A percentile compares a stretch with the other conserved stretches of the same genome.
Evolutionary conservation across 2,329 filamentous ascomycete genomes (phyloP).

Genomic region (Aspergillus melleus): DNA sequence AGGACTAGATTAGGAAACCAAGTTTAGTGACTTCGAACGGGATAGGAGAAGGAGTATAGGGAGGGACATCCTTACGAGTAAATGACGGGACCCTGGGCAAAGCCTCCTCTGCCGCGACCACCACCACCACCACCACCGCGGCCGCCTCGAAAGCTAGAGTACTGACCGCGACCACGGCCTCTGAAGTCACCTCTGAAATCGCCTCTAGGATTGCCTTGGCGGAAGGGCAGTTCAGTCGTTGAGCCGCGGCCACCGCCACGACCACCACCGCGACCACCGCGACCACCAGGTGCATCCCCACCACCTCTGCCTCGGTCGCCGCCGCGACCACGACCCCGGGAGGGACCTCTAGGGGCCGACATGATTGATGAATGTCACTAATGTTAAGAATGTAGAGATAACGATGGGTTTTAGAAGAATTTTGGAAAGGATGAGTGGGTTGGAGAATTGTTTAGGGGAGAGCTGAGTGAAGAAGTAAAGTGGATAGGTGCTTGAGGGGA

Average conservation of each 20-base stretch:
- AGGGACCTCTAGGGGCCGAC: conserved; percentile 17
- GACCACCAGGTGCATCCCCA: conserved; percentile 17
- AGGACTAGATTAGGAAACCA: conserved; percentile 19
- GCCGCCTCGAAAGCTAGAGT: conserved; percentile 10
- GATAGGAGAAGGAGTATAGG: background rate
- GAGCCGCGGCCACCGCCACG: conserved; percentile 29
- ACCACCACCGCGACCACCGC: conserved; percentile 24
- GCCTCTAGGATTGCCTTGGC: conserved; percentile 11
- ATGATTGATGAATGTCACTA: conserved; percentile 6
- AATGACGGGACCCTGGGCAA: conserved; percentile 24
- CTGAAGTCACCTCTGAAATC: conserved; percentile 13
- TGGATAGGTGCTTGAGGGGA: background rate
- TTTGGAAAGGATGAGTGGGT: background rate
- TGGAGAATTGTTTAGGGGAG: background rate
- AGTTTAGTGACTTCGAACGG: background rate
- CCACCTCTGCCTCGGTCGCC: conserved; percentile 14
- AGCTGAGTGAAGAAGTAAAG: background rate
- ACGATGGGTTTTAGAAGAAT: background rate
- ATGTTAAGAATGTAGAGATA: background rate
- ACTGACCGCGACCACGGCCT: conserved; percentile 13
- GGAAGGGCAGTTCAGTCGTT: conserved; percentile 23
- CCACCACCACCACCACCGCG: background rate
- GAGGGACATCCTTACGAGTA: conserved; percentile 28
- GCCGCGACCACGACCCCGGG: conserved; percentile 18
- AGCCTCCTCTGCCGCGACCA: conserved; percentile 5